Evolutionary conservation across 257 asterid species (phyloP).

Genomic region (Solanum arcanum): DNA sequence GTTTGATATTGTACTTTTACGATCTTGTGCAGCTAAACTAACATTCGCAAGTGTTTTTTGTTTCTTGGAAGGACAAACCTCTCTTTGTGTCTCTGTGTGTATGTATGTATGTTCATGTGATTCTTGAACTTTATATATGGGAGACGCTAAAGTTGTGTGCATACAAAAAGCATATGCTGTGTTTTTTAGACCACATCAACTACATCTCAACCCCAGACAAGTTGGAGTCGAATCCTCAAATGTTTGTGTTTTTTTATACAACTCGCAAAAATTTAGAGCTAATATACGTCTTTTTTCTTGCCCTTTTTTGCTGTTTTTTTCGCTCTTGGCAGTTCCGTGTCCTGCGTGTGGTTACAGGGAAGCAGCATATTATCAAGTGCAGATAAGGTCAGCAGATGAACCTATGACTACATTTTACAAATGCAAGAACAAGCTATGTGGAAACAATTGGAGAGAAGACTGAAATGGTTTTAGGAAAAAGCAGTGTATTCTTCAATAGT

Average conservation of each 20-base stretch:
- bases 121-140: not conserved
- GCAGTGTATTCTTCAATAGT: not conserved
- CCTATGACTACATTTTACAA: constrained; percentile 1
- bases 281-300: not conserved
- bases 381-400: constrained; percentile 7
- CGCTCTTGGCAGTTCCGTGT: constrained; percentile 1
- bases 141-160: not conserved
- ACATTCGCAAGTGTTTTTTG: not conserved
- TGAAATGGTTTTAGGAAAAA: not conserved
- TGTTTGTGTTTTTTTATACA: not conserved
- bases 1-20: not conserved
- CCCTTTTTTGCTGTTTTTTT: not conserved
- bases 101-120: not conserved
- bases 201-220: not conserved
- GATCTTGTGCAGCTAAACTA: not conserved
- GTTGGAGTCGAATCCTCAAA: not conserved
- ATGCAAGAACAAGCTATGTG: constrained; percentile 2
- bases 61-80: not conserved
- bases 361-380: constrained; percentile 5
- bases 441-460: constrained; percentile 2
- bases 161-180: not conserved
- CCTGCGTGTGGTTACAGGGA: not conserved
- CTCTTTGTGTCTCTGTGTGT: not conserved
- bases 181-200: not conserved
- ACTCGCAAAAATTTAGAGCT: not conserved